These are phyloP conservation scores for Botrytis cinerea DNA, from an alignment of 2,329 filamentous ascomycete genomes.

Conservation along the genomic window DNA sequence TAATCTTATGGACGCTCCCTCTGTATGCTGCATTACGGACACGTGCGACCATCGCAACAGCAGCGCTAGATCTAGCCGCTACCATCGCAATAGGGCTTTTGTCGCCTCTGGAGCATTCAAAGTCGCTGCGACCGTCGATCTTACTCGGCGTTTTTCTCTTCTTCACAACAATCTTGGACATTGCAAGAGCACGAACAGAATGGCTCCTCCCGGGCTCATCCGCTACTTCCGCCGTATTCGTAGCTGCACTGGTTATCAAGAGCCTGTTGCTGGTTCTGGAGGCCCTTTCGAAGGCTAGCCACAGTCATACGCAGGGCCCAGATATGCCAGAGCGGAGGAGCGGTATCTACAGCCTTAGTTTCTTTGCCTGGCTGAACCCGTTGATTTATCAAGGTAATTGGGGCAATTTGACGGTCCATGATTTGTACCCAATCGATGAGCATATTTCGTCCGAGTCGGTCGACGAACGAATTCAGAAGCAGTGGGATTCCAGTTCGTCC, in stretches of 20 bases:
- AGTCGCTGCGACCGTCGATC: neutral
- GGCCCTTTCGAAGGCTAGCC: neutral
- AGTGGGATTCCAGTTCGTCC: too few relatives aligned
- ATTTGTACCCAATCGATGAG: too few relatives aligned
- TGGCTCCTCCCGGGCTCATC: neutral
- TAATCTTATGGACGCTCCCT: too few relatives aligned
- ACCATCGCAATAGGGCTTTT: too few relatives aligned
- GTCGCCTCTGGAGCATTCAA: too few relatives aligned
- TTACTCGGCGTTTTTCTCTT: neutral
- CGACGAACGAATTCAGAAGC: too few relatives aligned
- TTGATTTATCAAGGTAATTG: conserved; percentile 41
- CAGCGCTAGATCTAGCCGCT: too few relatives aligned
- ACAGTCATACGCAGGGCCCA: neutral
- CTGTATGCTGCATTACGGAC: too few relatives aligned
- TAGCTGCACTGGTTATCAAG: neutral
- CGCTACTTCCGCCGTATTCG: neutral
- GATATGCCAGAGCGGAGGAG: neutral
- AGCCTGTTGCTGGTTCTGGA: neutral
- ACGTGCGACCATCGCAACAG: too few relatives aligned
- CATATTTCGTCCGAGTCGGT: too few relatives aligned
- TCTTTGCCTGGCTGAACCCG: conserved; percentile 45
- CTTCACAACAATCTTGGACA: neutral
- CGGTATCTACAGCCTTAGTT: neutral
- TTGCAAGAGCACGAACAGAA: neutral
- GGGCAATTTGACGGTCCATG: conserved; percentile 14